Evolutionary conservation across 2,329 filamentous ascomycete species (phyloP).

Genomic region (Ilyonectria mors-panacis): DNA sequence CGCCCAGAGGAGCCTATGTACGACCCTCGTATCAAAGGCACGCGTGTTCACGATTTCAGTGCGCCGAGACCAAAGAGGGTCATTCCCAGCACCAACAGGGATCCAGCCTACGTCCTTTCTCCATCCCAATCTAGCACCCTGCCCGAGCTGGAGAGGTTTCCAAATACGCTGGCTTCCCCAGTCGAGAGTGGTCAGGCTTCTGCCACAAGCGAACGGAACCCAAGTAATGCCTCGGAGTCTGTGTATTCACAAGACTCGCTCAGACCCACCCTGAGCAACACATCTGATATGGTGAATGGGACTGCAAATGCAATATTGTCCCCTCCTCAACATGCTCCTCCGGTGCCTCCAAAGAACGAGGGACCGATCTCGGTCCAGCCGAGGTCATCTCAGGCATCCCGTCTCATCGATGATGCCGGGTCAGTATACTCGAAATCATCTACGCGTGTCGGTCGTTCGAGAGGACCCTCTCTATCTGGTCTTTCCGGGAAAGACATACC

Average conservation of each 20-base stretch:
- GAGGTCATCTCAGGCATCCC: slow-evolving; percentile 42
- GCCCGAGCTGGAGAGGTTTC: slow-evolving; percentile 37
- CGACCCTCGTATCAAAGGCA: slow-evolving; percentile 76
- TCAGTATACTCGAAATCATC: slow-evolving; percentile 38
- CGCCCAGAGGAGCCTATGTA: slow-evolving; percentile 64
- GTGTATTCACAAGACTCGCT: slow-evolving; percentile 48
- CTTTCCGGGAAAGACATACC: slow-evolving; percentile 61
- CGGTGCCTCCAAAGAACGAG: slow-evolving; percentile 58
- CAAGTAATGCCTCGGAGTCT: slow-evolving; percentile 53
- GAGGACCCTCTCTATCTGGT: slow-evolving; percentile 67
- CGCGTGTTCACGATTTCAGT: slow-evolving; percentile 76
- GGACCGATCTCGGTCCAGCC: slow-evolving; percentile 44
- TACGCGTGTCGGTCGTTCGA: slow-evolving; percentile 59
- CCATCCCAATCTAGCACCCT: slow-evolving; percentile 35
- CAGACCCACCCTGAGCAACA: slow-evolving; percentile 46
- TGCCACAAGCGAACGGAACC: slow-evolving; percentile 42
- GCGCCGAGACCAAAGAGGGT: slow-evolving; percentile 66
- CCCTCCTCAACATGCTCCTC: slow-evolving; percentile 47
- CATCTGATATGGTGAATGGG: slow-evolving; percentile 41
- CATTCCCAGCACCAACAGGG: slow-evolving; percentile 31
- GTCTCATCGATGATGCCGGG: slow-evolving; percentile 37
- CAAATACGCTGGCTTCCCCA: slow-evolving; percentile 19
- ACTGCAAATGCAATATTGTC: slow-evolving; percentile 22
- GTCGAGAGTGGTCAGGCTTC: slow-evolving; percentile 26
- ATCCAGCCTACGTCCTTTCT: slow-evolving; percentile 30